Conservation (phyloP, 352 stramenopile genomes). For the Salisapilia sapeloensis region DNA sequence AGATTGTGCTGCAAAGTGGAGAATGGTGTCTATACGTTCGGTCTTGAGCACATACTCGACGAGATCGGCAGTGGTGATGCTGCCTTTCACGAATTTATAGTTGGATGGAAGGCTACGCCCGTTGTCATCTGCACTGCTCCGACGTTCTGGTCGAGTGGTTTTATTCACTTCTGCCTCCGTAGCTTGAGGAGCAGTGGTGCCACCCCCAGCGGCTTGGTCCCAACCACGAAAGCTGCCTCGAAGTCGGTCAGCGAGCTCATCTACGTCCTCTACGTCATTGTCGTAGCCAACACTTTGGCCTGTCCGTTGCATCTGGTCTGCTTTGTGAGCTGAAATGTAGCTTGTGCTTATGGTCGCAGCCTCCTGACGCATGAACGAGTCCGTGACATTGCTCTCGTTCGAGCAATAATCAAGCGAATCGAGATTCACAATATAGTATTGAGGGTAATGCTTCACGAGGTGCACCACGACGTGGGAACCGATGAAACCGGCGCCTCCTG, state of each 20-base stretch:
- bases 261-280: conserved; percentile 11
- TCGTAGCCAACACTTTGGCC: too few species aligned
- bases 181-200: neutral
- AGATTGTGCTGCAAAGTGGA: conserved; percentile 98
- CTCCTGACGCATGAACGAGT: conserved; percentile 9
- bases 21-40: conserved; percentile 94
- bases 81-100: conserved; percentile 97
- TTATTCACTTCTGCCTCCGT: neutral
- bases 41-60: conserved; percentile 90
- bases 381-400: conserved; percentile 52
- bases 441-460: conserved; percentile 91
- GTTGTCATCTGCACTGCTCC: neutral
- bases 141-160: neutral
- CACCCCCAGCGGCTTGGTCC: conserved; percentile 14
- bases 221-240: conserved; percentile 42
- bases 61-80: conserved; percentile 88
- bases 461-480: conserved; percentile 94
- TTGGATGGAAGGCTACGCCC: conserved; percentile 32
- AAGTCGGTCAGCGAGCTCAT: conserved; percentile 19
- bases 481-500: conserved; percentile 93
- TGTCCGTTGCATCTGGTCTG: neutral
- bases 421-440: conserved; percentile 96
- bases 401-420: conserved; percentile 84
- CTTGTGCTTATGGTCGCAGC: too few species aligned
- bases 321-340: too few species aligned